Evolutionary conservation across 2,329 filamentous ascomycete genomes (phyloP), one percentile per base, ranked within the genome.

Genomic region (Lachnellula willkommii): DNA sequence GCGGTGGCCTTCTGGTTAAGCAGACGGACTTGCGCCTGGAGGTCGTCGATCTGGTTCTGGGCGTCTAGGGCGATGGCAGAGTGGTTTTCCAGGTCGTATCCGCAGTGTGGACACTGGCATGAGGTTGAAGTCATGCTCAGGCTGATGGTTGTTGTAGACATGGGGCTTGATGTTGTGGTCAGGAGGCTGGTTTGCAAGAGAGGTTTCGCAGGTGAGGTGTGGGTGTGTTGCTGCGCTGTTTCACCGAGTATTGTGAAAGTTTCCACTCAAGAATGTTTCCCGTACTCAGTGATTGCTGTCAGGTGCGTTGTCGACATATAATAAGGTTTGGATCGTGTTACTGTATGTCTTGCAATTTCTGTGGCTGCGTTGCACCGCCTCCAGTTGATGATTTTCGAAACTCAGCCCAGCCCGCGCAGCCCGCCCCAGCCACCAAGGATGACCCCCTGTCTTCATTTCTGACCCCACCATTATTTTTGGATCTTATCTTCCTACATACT

Each of bases 1-100:
- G 83, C 81, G 3, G 84, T 80, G 54, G 86, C 85, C 71, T 89
- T 90, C 63, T 88, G 78, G 70, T 84, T 89, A 56, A 92, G 78
- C 53, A 84, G 72, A 54, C 80, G 79, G 53, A 92, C 83, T 67
- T 91, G 87, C 37, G 80, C 78, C 71, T 91, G 83, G 46, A 93
- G 77, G 65, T 90, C 85, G 60, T 78, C 74, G 65, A 89, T 85
- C 66, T 83, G 78, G 58, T 78, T 74, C 68, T 84, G 81, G 54
- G 83, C 78, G 47, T 68, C 64, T 20, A 11, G 45, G 11, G 45
- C 24, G 8, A 47, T 20, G 22, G 45, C 12, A 28, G 45, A 11
- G 24, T 47, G 45, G 24, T 28, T 9, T 15, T 12, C 11, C 12
- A 47, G 45, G n/a, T 11, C 4, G n/a, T 32, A 14, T 14, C 45